These are phyloP conservation scores for Niveomyces coronatus DNA, from an alignment of 2,329 filamentous ascomycete genomes.

Conservation along the genomic window DNA sequence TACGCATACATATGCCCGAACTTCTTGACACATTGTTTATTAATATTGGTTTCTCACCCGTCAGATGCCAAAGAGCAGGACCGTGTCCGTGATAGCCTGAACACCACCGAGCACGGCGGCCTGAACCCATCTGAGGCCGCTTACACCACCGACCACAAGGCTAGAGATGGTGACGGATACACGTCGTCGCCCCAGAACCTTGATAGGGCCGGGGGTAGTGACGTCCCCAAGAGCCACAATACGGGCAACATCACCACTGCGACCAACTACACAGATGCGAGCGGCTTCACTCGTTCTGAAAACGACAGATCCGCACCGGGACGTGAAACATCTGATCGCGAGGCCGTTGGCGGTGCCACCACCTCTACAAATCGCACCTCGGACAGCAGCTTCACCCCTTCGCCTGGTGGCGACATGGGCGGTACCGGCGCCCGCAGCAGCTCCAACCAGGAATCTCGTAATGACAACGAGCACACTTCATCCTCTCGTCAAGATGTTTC, in stretches of 20 bases:
- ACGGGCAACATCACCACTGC: slow-evolving; percentile 6
- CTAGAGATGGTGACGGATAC: not conserved
- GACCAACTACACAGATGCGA: not conserved
- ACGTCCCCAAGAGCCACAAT: slow-evolving; percentile 2
- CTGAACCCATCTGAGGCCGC: not conserved
- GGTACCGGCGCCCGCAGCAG: not conserved
- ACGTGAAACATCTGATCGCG: not conserved
- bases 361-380: slow-evolving; percentile 6
- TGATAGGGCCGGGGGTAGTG: not conserved
- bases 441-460: not conserved
- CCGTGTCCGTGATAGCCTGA: slow-evolving; percentile 23
- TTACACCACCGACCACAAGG: not conserved
- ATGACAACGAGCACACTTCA: too few species aligned
- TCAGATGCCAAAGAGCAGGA: not conserved
- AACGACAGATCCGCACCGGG: slow-evolving; percentile 1
- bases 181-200: not conserved
- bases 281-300: slow-evolving; percentile 1
- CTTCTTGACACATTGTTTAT: too few species aligned
- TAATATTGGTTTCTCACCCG: too few species aligned
- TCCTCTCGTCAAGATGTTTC: too few species aligned
- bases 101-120: not conserved
- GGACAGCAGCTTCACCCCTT: slow-evolving; percentile 3
- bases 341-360: not conserved
- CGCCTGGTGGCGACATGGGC: slow-evolving; percentile 2
- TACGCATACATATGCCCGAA: slow-evolving; percentile 19